Conservation (phyloP, 139 green algal species). For the Gonium pectorale region DNA sequence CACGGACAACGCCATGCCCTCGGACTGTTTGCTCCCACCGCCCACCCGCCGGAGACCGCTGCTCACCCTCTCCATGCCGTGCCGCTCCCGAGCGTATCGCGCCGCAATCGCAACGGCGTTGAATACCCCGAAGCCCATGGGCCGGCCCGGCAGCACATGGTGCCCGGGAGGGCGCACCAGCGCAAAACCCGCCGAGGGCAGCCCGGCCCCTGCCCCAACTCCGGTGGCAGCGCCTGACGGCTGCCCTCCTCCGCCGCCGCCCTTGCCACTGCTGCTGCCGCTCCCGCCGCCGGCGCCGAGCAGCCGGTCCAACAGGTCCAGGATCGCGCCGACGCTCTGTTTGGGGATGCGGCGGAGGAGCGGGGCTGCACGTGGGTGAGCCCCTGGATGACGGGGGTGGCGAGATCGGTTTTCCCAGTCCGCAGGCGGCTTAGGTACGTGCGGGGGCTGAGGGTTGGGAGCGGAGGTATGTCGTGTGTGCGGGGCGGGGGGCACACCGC, state of each 20-base stretch:
- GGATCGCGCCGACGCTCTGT: slow-evolving; percentile 7
- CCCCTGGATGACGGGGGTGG: no score
- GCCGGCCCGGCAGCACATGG: slow-evolving; percentile 75
- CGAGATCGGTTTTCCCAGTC: no score
- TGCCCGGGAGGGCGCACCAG: slow-evolving; percentile 90
- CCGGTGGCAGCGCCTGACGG: neutral
- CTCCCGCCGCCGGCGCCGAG: neutral
- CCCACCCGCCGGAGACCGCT: neutral
- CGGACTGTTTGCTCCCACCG: no score
- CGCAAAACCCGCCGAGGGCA: slow-evolving; percentile 69
- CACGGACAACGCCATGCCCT: no score
- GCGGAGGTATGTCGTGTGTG: no score
- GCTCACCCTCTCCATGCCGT: neutral
- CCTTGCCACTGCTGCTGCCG: neutral
- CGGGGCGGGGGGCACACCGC: no score
- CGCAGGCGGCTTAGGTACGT: no score
- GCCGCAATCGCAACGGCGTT: slow-evolving; percentile 83
- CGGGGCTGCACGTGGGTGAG: no score
- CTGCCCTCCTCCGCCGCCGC: neutral
- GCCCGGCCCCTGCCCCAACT: neutral
- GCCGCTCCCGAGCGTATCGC: slow-evolving; percentile 57
- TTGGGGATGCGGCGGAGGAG: no score
- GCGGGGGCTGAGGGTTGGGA: no score
- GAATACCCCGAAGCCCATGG: slow-evolving; percentile 95
- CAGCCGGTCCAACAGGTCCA: slow-evolving; percentile 25